Percentiles rank a stretch among this genome's conserved stretches.
phyloP scores from a whole-genome alignment of 371 early-diverging fungal species.

The Capillidium rhysosporum region DNA sequence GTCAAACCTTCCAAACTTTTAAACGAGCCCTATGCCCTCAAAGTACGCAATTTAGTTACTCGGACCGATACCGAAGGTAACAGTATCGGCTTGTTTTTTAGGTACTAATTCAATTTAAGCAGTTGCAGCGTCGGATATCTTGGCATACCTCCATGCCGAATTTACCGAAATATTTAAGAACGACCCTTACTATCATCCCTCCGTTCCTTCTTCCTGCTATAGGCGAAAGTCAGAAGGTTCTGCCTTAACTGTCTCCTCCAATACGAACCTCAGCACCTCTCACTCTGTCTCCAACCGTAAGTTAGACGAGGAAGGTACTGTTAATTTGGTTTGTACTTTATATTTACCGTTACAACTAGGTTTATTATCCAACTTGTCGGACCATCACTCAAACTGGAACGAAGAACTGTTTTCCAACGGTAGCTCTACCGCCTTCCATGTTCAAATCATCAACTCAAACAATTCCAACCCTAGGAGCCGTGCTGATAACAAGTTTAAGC shows the following conservation, averaged over 20 bases:
- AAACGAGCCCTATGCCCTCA: slow-evolving; percentile 25
- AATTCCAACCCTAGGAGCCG: neutral
- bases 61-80: slow-evolving; percentile 40
- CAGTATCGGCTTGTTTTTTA: too few relatives aligned
- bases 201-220: too few relatives aligned
- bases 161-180: slow-evolving; percentile 40
- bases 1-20: slow-evolving; percentile 16
- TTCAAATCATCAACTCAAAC: neutral
- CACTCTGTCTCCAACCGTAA: too few relatives aligned
- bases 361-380: neutral
- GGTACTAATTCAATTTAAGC: too few relatives aligned
- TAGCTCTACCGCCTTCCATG: neutral
- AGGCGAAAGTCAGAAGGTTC: too few relatives aligned
- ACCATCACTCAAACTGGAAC: neutral
- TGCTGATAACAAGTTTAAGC: neutral
- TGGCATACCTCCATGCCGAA: slow-evolving; percentile 36
- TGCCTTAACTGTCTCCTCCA: too few relatives aligned
- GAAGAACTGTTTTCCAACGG: too few relatives aligned
- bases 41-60: slow-evolving; percentile 46
- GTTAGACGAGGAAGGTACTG: neutral
- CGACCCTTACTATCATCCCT: slow-evolving; percentile 18
- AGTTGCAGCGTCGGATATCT: slow-evolving; percentile 15
- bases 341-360: neutral
- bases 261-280: too few relatives aligned
- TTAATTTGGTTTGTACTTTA: neutral